phyloP scores from a whole-genome alignment of 257 asterid genomes.

The Ilex aquifolium region DNA sequence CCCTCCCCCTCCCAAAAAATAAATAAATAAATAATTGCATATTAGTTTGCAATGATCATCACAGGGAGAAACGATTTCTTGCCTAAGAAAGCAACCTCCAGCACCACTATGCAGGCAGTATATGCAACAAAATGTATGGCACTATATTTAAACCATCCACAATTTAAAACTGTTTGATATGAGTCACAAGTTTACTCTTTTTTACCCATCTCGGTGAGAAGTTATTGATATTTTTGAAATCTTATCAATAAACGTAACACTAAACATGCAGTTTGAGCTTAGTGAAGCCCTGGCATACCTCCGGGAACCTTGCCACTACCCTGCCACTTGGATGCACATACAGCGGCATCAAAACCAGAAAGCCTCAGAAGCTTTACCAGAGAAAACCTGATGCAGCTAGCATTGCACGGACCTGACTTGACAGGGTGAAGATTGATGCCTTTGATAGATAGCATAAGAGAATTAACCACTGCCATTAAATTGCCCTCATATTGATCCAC shows the following conservation, averaged over 20 bases:
- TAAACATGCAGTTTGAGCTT: background rate
- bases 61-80: no score
- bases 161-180: background rate
- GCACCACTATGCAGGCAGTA: no score
- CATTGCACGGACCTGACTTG: slow-evolving; percentile 54
- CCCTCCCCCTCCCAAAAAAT: no score
- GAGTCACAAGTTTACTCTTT: background rate
- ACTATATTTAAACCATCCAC: background rate
- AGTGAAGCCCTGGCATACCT: slow-evolving; percentile 29
- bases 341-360: slow-evolving; percentile 73
- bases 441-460: slow-evolving; percentile 43
- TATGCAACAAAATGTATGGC: background rate
- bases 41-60: no score
- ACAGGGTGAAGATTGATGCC: slow-evolving; percentile 45
- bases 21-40: no score
- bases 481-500: slow-evolving; percentile 51
- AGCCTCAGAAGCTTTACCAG: slow-evolving; percentile 57
- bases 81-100: no score
- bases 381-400: slow-evolving; percentile 60
- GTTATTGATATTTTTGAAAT: background rate
- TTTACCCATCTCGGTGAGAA: background rate
- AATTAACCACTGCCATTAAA: slow-evolving; percentile 41
- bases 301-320: slow-evolving; percentile 67
- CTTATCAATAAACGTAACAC: background rate
- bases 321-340: slow-evolving; percentile 67